Conservation (phyloP, 23 red algal genomes). For the Gracilaria gracilis region DNA sequence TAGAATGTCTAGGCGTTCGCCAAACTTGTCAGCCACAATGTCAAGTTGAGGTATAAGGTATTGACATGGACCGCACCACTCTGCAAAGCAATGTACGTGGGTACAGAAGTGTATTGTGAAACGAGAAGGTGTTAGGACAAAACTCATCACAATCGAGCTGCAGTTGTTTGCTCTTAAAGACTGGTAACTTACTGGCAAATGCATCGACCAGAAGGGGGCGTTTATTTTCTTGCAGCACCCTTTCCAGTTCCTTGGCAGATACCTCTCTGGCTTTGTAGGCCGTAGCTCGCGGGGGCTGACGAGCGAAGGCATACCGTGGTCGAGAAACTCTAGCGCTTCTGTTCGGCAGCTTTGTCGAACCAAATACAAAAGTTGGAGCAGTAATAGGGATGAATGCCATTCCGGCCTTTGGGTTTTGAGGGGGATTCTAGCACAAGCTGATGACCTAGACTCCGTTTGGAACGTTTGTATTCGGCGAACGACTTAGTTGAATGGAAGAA, state of each 20-base stretch:
- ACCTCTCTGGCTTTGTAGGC: slow-evolving; percentile 47
- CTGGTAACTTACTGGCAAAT: slow-evolving; percentile 48
- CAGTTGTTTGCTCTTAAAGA: neutral
- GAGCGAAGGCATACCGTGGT: neutral
- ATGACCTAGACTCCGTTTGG: neutral
- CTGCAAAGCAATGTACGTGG: neutral
- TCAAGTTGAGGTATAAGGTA: slow-evolving; percentile 82
- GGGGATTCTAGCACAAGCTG: neutral
- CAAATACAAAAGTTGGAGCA: neutral
- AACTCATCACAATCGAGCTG: neutral
- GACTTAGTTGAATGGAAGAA: neutral
- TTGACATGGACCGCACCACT: slow-evolving; percentile 85
- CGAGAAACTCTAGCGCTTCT: neutral
- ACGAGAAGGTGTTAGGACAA: neutral
- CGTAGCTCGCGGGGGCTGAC: neutral
- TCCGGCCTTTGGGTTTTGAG: neutral
- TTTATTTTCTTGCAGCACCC: slow-evolving; percentile 47
- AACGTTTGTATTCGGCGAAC: no score
- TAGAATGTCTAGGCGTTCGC: slow-evolving; percentile 69
- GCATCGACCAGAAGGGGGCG: slow-evolving; percentile 56
- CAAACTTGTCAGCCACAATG: slow-evolving; percentile 68
- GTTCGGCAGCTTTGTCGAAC: neutral
- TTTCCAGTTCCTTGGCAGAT: slow-evolving; percentile 56
- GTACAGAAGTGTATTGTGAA: neutral
- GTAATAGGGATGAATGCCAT: slow-evolving; percentile 2